Percentiles rank a stretch among this genome's conserved stretches.
These are phyloP conservation scores for Leccinum truebloodii DNA, from an alignment of 768 basidiomycete species.

Conservation along the genomic window DNA sequence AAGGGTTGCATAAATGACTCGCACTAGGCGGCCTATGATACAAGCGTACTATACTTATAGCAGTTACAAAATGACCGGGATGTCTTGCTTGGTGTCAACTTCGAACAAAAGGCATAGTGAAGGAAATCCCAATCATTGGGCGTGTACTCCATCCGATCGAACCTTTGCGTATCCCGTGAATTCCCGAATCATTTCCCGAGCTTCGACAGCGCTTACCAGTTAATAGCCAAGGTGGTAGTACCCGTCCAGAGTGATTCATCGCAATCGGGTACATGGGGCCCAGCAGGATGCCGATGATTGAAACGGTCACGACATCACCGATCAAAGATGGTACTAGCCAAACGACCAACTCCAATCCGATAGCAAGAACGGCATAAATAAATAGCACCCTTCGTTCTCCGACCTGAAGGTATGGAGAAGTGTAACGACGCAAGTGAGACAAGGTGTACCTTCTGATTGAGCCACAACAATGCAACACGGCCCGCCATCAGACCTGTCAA, in stretches of 20 bases:
- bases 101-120: too few relatives aligned
- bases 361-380: constrained; percentile 51
- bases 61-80: too few relatives aligned
- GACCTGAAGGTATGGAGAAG: constrained; percentile 33
- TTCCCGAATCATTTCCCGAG: neutral
- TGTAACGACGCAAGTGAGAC: neutral
- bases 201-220: constrained; percentile 33
- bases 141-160: constrained; percentile 57
- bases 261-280: constrained; percentile 57
- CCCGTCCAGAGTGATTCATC: constrained; percentile 67
- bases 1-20: too few relatives aligned
- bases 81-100: too few relatives aligned
- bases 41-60: too few relatives aligned
- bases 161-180: constrained; percentile 25
- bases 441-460: constrained; percentile 49
- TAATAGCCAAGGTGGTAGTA: constrained; percentile 72
- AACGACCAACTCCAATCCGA: constrained; percentile 56
- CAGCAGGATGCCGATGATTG: constrained; percentile 54
- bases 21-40: too few relatives aligned
- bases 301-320: constrained; percentile 54
- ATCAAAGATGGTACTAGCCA: constrained; percentile 59
- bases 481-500: constrained; percentile 54
- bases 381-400: constrained; percentile 57
- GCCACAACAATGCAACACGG: constrained; percentile 55
- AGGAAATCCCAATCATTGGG: too few relatives aligned